These are phyloP conservation scores for Cutaneotrichosporon cutaneum DNA, from an alignment of 1,284 basidiomycete genomes.

Conservation along the genomic window DNA sequence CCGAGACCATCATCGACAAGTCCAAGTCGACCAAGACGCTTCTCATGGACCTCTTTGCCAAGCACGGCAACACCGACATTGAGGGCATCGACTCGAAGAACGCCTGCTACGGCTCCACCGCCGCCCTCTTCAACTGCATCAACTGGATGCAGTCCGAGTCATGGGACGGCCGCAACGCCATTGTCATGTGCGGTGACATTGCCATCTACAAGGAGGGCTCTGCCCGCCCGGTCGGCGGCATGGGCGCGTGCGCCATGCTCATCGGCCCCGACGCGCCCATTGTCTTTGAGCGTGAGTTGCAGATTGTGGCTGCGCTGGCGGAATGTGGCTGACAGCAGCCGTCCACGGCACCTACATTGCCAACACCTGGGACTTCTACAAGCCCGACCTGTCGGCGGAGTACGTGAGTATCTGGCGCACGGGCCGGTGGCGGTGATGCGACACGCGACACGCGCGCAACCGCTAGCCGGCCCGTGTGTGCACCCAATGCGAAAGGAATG, in stretches of 20 bases:
- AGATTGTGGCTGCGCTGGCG: background rate
- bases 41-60: conserved; percentile 95
- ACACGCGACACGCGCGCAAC: background rate
- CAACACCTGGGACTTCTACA: conserved; percentile 98
- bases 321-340: conserved; percentile 58
- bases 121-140: conserved; percentile 94
- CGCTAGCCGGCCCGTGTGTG: background rate
- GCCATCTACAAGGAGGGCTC: conserved; percentile 96
- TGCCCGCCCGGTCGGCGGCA: conserved; percentile 94
- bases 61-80: conserved; percentile 86
- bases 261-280: conserved; percentile 95
- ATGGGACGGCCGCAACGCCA: conserved; percentile 98
- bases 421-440: background rate
- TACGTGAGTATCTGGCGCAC: conserved; percentile 44
- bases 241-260: conserved; percentile 90
- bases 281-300: conserved; percentile 85
- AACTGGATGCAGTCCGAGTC: conserved; percentile 95
- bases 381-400: conserved; percentile 70
- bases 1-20: conserved; percentile 99
- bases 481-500: background rate
- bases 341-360: conserved; percentile 97
- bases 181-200: conserved; percentile 96
- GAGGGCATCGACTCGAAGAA: conserved; percentile 99
- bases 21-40: conserved; percentile 98
- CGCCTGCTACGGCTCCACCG: conserved; percentile 98